Conservation (phyloP, 306 rosid genomes). For the Trifolium pratense region DNA sequence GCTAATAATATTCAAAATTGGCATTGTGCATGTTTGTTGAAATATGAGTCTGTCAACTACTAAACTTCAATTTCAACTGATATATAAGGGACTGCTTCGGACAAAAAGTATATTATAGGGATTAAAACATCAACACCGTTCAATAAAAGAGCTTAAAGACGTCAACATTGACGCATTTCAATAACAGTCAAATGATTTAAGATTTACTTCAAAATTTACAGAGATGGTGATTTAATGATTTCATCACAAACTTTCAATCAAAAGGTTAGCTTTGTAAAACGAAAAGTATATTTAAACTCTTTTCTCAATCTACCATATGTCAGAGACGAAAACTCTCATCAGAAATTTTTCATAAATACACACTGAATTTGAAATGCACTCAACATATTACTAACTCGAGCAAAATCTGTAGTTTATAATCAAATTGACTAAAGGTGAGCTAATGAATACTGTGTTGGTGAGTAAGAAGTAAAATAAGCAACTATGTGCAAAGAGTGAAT, state of each 20-base stretch:
- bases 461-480: neutral
- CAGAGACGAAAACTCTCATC: neutral
- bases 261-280: neutral
- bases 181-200: neutral
- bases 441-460: conserved; percentile 6
- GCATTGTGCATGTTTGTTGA: no score
- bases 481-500: neutral
- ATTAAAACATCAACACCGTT: neutral
- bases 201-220: neutral
- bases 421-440: conserved; percentile 4
- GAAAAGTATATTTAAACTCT: neutral
- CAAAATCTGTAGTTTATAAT: conserved; percentile 9
- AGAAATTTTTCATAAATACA: neutral
- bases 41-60: no score
- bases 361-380: neutral
- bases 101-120: neutral
- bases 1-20: no score
- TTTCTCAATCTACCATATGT: neutral
- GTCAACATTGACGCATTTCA: neutral
- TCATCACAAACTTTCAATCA: no score
- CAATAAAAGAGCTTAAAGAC: neutral
- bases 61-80: conserved; percentile 1
- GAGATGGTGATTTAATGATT: no score
- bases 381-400: neutral
- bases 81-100: neutral